phyloP scores from a whole-genome alignment of 1,284 basidiomycete genomes.

The Cryptococcus sp. region DNA sequence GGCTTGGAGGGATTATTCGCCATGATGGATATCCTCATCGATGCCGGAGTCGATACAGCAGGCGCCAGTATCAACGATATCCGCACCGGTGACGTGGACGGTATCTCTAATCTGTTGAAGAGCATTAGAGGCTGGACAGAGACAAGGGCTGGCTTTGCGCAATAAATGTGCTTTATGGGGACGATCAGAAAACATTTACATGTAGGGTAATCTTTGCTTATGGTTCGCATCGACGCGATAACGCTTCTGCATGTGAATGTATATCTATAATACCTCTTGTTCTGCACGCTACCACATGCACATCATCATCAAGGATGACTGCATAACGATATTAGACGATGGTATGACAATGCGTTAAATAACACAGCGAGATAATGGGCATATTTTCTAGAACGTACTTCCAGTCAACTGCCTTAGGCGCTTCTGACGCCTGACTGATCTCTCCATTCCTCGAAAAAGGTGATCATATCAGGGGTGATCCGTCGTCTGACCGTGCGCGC shows the following conservation, averaged over 20 bases:
- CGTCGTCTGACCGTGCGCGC: slow-evolving; percentile 73
- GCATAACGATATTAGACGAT: too few species aligned
- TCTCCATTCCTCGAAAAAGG: slow-evolving; percentile 66
- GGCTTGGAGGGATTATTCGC: slow-evolving; percentile 80
- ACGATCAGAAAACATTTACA: too few species aligned
- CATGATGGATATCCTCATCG: slow-evolving; percentile 83
- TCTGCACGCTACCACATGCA: too few species aligned
- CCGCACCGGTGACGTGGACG: slow-evolving; percentile 71
- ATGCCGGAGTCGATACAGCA: slow-evolving; percentile 84
- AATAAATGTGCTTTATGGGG: not conserved
- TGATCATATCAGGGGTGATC: slow-evolving; percentile 80
- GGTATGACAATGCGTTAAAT: too few species aligned
- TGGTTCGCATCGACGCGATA: too few species aligned
- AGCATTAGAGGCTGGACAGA: slow-evolving; percentile 57
- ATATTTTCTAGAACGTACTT: too few species aligned
- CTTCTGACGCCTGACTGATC: slow-evolving; percentile 53
- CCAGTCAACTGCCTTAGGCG: slow-evolving; percentile 20
- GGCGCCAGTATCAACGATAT: slow-evolving; percentile 88
- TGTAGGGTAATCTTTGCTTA: too few species aligned
- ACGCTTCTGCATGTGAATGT: too few species aligned
- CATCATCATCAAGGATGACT: too few species aligned
- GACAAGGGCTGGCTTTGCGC: slow-evolving; percentile 10
- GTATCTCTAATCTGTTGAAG: slow-evolving; percentile 72
- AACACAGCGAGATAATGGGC: too few species aligned
- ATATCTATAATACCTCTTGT: too few species aligned